Percentiles rank a stretch among this genome's conserved stretches.
phyloP scores from a whole-genome alignment of 768 basidiomycete genomes.

The Auricularia cornea region DNA sequence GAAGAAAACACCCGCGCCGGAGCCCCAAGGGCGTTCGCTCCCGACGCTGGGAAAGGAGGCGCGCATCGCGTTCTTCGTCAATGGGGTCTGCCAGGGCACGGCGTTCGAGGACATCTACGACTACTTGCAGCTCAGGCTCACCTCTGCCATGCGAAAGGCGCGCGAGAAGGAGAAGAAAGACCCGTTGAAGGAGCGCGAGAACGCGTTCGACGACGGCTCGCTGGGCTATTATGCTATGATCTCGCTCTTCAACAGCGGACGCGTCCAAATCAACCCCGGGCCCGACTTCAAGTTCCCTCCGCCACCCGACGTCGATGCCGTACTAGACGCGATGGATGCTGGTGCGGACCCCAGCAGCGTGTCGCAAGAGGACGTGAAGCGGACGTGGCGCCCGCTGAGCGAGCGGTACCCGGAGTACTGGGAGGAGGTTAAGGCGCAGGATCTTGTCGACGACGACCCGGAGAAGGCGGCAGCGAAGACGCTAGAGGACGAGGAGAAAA shows the following conservation, averaged over 20 bases:
- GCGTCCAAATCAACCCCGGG: conserved; percentile 79
- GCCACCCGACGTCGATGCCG: conserved; percentile 64
- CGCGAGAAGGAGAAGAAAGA: conserved; percentile 55
- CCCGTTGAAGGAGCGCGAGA: conserved; percentile 67
- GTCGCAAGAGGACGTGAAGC: conserved; percentile 19
- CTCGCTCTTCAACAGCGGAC: conserved; percentile 85
- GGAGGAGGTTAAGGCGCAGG: conserved; percentile 36
- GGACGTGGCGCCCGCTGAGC: conserved; percentile 68
- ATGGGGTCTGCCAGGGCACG: conserved; percentile 73
- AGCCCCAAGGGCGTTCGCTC: conserved; percentile 42
- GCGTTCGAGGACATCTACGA: conserved; percentile 89
- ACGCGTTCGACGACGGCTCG: conserved; percentile 87
- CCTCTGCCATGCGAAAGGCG: conserved; percentile 51
- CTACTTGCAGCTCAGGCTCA: conserved; percentile 71
- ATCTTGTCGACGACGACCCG: not conserved
- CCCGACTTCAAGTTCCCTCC: conserved; percentile 79
- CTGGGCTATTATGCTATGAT: conserved; percentile 95
- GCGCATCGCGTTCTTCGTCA: conserved; percentile 81
- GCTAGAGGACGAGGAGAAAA: conserved; percentile 7
- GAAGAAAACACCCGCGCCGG: conserved; percentile 27
- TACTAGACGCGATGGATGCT: conserved; percentile 34
- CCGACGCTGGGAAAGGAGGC: conserved; percentile 60
- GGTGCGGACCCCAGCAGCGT: conserved; percentile 22
- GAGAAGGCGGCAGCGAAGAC: not conserved
- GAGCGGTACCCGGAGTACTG: conserved; percentile 84